These are phyloP conservation scores for Xerocomellus intermedius DNA, from an alignment of 768 basidiomycete genomes.

Conservation along the genomic window DNA sequence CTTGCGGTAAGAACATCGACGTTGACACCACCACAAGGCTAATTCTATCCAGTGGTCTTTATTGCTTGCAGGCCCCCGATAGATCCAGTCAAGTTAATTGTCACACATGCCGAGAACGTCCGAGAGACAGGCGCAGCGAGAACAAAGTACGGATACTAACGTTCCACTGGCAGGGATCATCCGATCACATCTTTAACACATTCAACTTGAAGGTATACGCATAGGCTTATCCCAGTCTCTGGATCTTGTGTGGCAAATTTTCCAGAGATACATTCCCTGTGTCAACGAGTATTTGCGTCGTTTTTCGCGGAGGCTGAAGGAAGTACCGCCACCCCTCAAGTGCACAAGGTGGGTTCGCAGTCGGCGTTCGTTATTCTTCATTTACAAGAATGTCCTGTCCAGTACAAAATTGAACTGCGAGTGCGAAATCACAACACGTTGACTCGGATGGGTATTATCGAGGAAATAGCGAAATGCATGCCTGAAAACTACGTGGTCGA, in stretches of 20 bases:
- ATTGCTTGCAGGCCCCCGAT: constrained; percentile 78
- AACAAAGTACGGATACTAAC: constrained; percentile 49
- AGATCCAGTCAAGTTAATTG: constrained; percentile 69
- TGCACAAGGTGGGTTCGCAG: constrained; percentile 41
- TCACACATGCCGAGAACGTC: constrained; percentile 62
- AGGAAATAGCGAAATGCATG: constrained; percentile 68
- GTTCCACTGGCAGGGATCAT: neutral
- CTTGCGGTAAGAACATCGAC: constrained; percentile 52
- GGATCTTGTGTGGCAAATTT: constrained; percentile 66
- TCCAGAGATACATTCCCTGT: constrained; percentile 65
- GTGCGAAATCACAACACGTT: constrained; percentile 76
- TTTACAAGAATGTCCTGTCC: neutral
- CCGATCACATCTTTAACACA: neutral
- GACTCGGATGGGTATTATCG: constrained; percentile 55
- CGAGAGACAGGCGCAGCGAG: constrained; percentile 58
- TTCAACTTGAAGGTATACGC: constrained; percentile 60
- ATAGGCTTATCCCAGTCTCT: constrained; percentile 71
- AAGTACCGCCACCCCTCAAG: constrained; percentile 21
- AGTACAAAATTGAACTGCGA: constrained; percentile 84
- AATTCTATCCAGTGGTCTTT: constrained; percentile 56
- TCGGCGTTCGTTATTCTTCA: neutral
- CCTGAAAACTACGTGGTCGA: constrained; percentile 68
- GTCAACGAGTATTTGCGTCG: constrained; percentile 48
- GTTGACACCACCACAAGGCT: neutral
- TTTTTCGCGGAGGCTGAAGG: constrained; percentile 50